Base-by-base conservation (phyloP, 306 rosid genomes). In the Glycine tomentella region DNA sequence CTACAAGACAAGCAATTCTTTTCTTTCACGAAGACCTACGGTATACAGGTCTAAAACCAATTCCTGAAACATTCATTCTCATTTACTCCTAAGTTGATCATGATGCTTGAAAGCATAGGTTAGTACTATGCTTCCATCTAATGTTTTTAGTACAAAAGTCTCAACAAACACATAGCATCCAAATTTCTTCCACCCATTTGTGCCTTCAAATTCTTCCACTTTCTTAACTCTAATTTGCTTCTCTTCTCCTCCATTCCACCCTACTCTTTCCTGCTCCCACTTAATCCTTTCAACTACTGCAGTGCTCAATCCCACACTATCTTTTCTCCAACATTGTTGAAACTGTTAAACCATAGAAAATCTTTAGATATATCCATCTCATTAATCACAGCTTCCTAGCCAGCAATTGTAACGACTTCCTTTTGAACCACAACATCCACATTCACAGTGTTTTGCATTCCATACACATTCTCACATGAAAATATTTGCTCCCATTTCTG, bases 401-500 rank as follows among this genome's bases (percentile, higher is more conserved):
- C 90, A 52, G 40, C 66, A 57, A 89, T 72, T 3, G 13, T 69
- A 42, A 82, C 91, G 74, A 48, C 81, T 77, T 90, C 89, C 58
- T 67, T 84, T 16, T 83, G 66, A 69, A 93, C 87, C 64, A 56
- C 69, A 52, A 63, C 89, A 80, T 91, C 88, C 78, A 93, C 91
- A 68, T n/a, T 64, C 46, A 90, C 82, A 5, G 15, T 76, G 15
- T 79, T 74, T 15, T 31, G 38, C 6, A 10, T 11, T 2, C 6
- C 45, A 11, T 11, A 25, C 1, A 53, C 59, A 9, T 82, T 85
- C 13, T 81, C 83, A 12, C 78, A 82, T 17, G 77, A 72, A 59
- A 85, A 90, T 2, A 94, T 40, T 73, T 55, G 76, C 10, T 90
- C 91, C 95, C 95, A 94, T 13, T 80, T 84, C 46, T 92, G 92